Percentiles rank a stretch among this genome's conserved stretches.
Evolutionary conservation across 1,139 yeast species (phyloP).

Genomic region (Pichia sp.): DNA sequence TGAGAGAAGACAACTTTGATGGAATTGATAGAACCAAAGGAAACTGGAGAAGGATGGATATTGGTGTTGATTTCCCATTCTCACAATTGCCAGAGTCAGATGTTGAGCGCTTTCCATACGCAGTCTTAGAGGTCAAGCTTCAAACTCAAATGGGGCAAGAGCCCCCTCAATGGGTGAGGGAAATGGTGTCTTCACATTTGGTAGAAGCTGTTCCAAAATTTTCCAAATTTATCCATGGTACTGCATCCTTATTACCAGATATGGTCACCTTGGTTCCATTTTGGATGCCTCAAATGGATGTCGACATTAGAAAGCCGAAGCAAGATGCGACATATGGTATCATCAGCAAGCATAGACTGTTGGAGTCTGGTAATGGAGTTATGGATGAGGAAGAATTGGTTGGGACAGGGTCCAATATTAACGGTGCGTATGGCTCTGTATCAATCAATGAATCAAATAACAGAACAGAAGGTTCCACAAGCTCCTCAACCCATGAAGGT

Average conservation of each 20-base stretch:
- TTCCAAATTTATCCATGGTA: conserved; percentile 94
- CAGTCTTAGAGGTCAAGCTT: conserved; percentile 91
- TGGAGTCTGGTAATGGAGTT: conserved; percentile 34
- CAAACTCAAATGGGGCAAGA: conserved; percentile 98
- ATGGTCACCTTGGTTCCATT: conserved; percentile 81
- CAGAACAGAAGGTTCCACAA: conserved; percentile 24
- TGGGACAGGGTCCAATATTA: conserved; percentile 27
- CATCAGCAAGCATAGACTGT: conserved; percentile 28
- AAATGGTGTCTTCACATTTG: conserved; percentile 81
- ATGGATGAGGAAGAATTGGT: conserved; percentile 48
- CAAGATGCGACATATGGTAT: conserved; percentile 62
- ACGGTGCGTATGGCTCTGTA: conserved; percentile 36
- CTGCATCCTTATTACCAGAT: conserved; percentile 82
- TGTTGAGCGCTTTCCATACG: conserved; percentile 91
- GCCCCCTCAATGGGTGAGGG: conserved; percentile 97
- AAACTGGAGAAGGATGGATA: conserved; percentile 98
- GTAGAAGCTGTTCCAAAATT: conserved; percentile 98
- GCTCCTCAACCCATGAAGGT: conserved; percentile 15
- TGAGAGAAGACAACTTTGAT: conserved; percentile 95
- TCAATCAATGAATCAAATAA: conserved; percentile 29
- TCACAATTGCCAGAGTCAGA: conserved; percentile 78
- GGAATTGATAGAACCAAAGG: conserved; percentile 84
- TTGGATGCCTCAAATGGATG: conserved; percentile 98
- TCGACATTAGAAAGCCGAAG: conserved; percentile 88
- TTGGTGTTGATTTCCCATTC: conserved; percentile 96